Evolutionary conservation across 192 early-diverging fungal species (phyloP), one percentile per base, ranked within the genome.

Genomic region (Coemansia sp.): DNA sequence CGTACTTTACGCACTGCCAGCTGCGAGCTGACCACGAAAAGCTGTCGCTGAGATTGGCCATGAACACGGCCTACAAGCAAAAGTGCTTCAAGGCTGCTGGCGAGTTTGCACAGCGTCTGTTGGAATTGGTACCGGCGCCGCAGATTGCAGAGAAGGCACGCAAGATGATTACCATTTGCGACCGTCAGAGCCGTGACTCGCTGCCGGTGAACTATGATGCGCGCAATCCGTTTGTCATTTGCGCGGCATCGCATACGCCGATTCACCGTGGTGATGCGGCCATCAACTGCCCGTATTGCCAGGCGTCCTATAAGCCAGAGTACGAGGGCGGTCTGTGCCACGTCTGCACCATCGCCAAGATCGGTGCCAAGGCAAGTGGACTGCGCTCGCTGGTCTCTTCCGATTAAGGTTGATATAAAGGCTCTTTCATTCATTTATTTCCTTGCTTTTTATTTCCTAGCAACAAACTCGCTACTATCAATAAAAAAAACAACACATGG

Each of bases 1-100:
- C 91, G 1, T 99, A 95, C 75, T 97, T 95, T 64, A 94, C 97
- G 2, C 89, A 95, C 59, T 91, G 90, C 66, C 79, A 90, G 55
- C 76, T 99, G 42, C 92, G 96, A 46, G 83, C 86, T 0, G 72
- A 84, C 13, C 97, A 99, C 66, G 78, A 91, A 72, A 93, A 93
- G 61, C 80, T 94, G 26, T 83, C 84, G 36, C 69, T 99, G 55
- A 83, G 85, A n/a, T 81, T 84, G 41, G 97, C 95, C 24, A 94
- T 92, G 85, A 83, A 80, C 35, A 79, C 84, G 40, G 83, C 86
- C 19, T 91, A 85, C 67, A 92, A 90, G 78, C 64, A 79, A 39
- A 84, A 82, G 70, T 94, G 95, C 79, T 88, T 88, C 58, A 82
- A 67, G 63, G 88, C 88, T 2, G 93, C 94, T 1, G 78, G 82